phyloP scores from a whole-genome alignment of 2,329 filamentous ascomycete genomes.

The Xenoacremonium recifei region DNA sequence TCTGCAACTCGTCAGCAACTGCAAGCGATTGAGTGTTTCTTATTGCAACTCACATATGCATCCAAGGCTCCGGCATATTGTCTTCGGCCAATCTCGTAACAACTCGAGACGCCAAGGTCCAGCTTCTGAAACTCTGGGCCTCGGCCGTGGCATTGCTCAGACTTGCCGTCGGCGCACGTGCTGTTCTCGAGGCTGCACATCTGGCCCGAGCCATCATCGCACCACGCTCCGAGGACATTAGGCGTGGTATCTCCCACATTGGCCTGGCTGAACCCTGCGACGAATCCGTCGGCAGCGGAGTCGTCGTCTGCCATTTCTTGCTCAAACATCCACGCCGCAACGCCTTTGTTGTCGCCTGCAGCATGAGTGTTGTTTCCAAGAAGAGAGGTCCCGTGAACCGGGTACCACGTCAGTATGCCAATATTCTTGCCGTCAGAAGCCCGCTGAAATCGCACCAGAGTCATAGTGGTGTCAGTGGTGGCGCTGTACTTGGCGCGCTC shows the following conservation, averaged over 20 bases:
- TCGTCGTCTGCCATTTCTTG: conserved; percentile 57
- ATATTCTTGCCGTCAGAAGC: conserved; percentile 73
- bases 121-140: conserved; percentile 67
- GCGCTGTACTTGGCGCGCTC: conserved; percentile 69
- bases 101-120: conserved; percentile 71
- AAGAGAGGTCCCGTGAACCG: conserved; percentile 88
- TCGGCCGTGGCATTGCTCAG: conserved; percentile 69
- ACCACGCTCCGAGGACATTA: conserved; percentile 84
- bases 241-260: conserved; percentile 90
- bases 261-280: conserved; percentile 89
- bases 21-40: neutral
- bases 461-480: conserved; percentile 60
- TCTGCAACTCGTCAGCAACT: neutral
- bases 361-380: conserved; percentile 89
- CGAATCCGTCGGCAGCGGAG: conserved; percentile 64
- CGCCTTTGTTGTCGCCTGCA: conserved; percentile 95
- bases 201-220: conserved; percentile 76
- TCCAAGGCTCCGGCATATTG: conserved; percentile 61
- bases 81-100: conserved; percentile 73
- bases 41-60: conserved; percentile 39
- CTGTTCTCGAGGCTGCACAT: conserved; percentile 77
- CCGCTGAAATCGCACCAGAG: conserved; percentile 74
- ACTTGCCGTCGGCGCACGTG: conserved; percentile 72
- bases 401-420: conserved; percentile 85
- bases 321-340: conserved; percentile 84